phyloP scores from a whole-genome alignment of 2,329 filamentous ascomycete genomes.

The Penicillium sp. region DNA sequence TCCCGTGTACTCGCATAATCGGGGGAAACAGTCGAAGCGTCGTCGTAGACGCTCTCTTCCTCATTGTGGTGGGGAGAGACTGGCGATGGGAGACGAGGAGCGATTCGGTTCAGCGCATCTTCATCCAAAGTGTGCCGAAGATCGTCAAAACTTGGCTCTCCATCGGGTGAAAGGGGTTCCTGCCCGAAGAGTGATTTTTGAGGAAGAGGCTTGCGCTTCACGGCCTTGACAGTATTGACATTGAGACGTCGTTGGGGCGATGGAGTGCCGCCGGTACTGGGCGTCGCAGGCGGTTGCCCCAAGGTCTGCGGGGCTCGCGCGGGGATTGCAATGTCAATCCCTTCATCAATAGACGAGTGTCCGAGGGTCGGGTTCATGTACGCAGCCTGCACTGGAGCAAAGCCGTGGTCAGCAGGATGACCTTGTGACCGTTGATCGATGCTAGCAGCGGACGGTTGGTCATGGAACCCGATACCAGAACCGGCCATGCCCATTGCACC shows the following conservation, averaged over 20 bases:
- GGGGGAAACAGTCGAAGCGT: conserved; percentile 60
- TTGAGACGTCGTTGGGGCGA: conserved; percentile 16
- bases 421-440: conserved; percentile 7
- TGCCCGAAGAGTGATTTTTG: conserved; percentile 26
- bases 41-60: conserved; percentile 52
- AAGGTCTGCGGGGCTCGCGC: conserved; percentile 20
- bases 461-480: conserved; percentile 36
- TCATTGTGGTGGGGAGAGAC: conserved; percentile 25
- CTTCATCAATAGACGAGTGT: conserved; percentile 15
- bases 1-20: conserved; percentile 70
- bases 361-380: conserved; percentile 3
- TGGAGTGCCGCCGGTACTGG: conserved; percentile 10
- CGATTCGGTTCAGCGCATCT: conserved; percentile 49
- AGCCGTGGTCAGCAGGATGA: not conserved
- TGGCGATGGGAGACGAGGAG: conserved; percentile 29
- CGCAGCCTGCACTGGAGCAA: not conserved
- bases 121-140: conserved; percentile 43
- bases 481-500: conserved; percentile 47
- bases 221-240: conserved; percentile 42
- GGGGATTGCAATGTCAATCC: conserved; percentile 24
- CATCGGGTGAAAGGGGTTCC: conserved; percentile 19
- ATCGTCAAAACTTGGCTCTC: conserved; percentile 39
- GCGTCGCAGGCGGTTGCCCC: conserved; percentile 15
- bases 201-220: conserved; percentile 52
- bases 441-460: conserved; percentile 19